Conservation (phyloP, 2,329 filamentous ascomycete species). For the Penicillium sp. region DNA sequence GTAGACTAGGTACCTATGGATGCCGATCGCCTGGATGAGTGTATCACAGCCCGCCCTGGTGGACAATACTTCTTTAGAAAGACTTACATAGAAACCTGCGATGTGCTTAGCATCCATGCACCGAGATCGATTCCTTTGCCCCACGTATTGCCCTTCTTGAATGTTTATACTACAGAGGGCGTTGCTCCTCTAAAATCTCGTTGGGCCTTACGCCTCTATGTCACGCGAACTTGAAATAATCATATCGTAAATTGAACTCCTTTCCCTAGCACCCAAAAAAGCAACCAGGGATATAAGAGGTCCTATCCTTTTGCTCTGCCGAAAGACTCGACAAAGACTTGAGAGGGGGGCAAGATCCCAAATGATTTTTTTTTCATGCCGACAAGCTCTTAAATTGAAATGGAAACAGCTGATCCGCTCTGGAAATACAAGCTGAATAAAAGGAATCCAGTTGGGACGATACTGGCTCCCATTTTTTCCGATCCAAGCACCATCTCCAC, state of each 20-base stretch:
- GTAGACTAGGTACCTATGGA: too few relatives aligned
- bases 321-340: slow-evolving; percentile 52
- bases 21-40: too few relatives aligned
- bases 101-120: neutral
- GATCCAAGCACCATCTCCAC: slow-evolving; percentile 45
- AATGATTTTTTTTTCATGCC: slow-evolving; percentile 38
- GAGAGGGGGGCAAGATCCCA: slow-evolving; percentile 32
- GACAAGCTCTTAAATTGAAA: slow-evolving; percentile 50
- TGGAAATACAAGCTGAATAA: slow-evolving; percentile 49
- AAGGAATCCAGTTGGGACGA: slow-evolving; percentile 39
- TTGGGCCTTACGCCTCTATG: neutral
- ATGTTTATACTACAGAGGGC: neutral
- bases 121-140: neutral
- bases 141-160: neutral
- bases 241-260: slow-evolving; percentile 45
- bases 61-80: too few relatives aligned
- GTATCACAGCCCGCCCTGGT: too few relatives aligned
- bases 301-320: slow-evolving; percentile 41
- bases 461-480: slow-evolving; percentile 43
- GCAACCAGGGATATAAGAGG: slow-evolving; percentile 22
- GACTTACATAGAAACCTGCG: too few relatives aligned
- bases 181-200: neutral
- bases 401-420: slow-evolving; percentile 48
- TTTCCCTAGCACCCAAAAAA: slow-evolving; percentile 38
- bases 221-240: slow-evolving; percentile 22